phyloP scores from a whole-genome alignment of 257 asterid species.

The Solanum tacnaense region DNA sequence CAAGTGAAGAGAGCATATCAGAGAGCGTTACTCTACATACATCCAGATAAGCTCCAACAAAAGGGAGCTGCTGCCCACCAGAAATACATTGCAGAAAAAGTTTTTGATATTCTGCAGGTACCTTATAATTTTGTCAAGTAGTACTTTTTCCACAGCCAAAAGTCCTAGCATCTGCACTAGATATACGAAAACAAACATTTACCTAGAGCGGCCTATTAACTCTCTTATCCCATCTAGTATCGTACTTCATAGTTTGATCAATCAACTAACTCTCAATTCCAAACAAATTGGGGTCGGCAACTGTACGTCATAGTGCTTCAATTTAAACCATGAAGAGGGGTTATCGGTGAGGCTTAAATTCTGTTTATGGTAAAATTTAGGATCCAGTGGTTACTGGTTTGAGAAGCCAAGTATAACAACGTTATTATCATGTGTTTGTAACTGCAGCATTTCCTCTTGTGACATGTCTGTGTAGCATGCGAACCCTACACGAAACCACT shows the following conservation, averaged over 20 bases:
- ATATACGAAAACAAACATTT: not conserved
- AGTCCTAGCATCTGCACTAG: not conserved
- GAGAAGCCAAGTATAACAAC: not conserved
- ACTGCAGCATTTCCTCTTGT: not conserved
- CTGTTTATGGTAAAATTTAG: not conserved
- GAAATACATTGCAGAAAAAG: constrained; percentile 71
- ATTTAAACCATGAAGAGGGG: not conserved
- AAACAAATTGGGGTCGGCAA: not conserved
- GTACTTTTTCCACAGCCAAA: not conserved
- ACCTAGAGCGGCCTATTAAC: not conserved
- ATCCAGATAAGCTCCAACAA: constrained; percentile 97
- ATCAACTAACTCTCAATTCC: not conserved
- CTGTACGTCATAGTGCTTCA: not conserved
- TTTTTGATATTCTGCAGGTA: constrained; percentile 94
- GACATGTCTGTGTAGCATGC: not conserved
- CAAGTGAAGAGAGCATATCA: constrained; percentile 80
- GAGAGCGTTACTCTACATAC: constrained; percentile 73
- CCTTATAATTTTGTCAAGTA: not conserved
- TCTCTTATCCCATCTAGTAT: not conserved
- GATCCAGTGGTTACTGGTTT: not conserved
- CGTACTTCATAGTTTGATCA: not conserved
- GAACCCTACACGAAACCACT: not conserved
- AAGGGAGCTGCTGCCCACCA: constrained; percentile 71
- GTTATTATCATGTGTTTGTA: not conserved
- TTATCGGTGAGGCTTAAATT: not conserved